Conservation (phyloP, 2,329 filamentous ascomycete species). For the Aspergillus felis region DNA sequence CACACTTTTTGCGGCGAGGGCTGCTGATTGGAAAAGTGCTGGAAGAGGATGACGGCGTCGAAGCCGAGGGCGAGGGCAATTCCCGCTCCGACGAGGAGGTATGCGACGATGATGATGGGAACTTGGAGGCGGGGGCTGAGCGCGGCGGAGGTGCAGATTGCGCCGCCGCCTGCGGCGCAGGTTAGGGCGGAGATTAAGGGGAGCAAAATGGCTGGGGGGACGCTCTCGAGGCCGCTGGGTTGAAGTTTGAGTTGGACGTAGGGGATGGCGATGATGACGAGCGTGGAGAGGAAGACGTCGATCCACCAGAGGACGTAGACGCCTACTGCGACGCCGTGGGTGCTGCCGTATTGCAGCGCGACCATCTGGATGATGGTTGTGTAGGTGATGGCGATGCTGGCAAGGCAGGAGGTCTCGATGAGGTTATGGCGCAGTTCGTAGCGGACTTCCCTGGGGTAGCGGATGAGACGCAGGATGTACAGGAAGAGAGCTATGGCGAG, state of each 20-base stretch:
- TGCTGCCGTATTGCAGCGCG: slow-evolving; percentile 36
- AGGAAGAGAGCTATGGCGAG: slow-evolving; percentile 25
- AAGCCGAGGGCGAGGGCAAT: slow-evolving; percentile 31
- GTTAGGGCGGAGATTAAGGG: slow-evolving; percentile 40
- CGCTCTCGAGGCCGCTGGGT: slow-evolving; percentile 29
- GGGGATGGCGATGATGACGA: slow-evolving; percentile 31
- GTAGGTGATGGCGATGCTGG: slow-evolving; percentile 37
- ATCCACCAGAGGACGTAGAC: slow-evolving; percentile 43
- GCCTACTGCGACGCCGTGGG: slow-evolving; percentile 18
- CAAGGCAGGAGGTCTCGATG: slow-evolving; percentile 36
- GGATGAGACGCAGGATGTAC: slow-evolving; percentile 30
- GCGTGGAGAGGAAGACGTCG: slow-evolving; percentile 28
- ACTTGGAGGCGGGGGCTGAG: slow-evolving; percentile 29
- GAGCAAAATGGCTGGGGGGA: slow-evolving; percentile 35
- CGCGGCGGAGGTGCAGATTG: slow-evolving; percentile 29
- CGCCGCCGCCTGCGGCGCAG: slow-evolving; percentile 36
- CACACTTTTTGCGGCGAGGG: slow-evolving; percentile 24
- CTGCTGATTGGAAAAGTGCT: slow-evolving; percentile 25
- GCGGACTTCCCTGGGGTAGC: slow-evolving; percentile 30
- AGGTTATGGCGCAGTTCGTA: slow-evolving; percentile 27
- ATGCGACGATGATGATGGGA: slow-evolving; percentile 40
- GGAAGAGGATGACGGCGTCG: slow-evolving; percentile 31
- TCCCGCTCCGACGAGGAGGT: slow-evolving; percentile 36
- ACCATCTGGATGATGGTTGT: slow-evolving; percentile 46
- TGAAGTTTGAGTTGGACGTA: slow-evolving; percentile 36